Evolutionary conservation across 495 filamentous ascomycete species (phyloP), one percentile per base, ranked within the genome.

Genomic region (Astrocystis sublimbata): DNA sequence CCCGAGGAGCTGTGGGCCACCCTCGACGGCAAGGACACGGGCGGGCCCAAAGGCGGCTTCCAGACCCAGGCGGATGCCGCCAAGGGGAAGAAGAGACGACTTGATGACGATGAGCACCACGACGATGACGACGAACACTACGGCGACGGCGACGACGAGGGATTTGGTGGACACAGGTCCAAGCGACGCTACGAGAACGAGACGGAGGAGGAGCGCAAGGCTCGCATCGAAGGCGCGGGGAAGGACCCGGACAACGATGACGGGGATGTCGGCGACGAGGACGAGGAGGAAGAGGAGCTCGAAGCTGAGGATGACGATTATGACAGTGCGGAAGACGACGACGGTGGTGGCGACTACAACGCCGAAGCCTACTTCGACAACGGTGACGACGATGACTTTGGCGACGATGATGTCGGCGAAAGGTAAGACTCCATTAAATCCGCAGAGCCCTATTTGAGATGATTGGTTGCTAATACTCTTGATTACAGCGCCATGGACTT

Each of bases 341-440:
- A 75, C 12, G 81, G 75, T 1, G 81, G 75, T 1, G 81, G 81
- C 23, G 83, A 85, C 58, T 85, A 85, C 67, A 78, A 84, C 55
- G 83, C 77, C 6, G 83, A 85, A 67, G 66, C 71, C 17, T 83
- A 83, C 68, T 85, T 85, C 62, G 80, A 82, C 26, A 75, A 71
- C 38, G 78, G 81, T 24, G 76, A 79, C 28, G 77, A 76, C 10
- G 78, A 82, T 12, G 80, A 79, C 35, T 68, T 59, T 54, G 75
- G 71, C 0, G 78, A 77, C 6, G 79, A 77, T 51, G 81, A 75
- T 0, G 79, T 76, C 19, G 80, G 72, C 28, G 82, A 78, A 28
- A 75, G 60, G 60, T 62, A 55, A 4, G 51, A 49, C 6, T 6
- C 33, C 17, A 5, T 41, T 17, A 2, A 3, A 21, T 12, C 2